A percentile compares a stretch with the other conserved stretches of the same genome.
Evolutionary conservation across 805 yeast genomes (phyloP).

Genomic region (Candida pseudofarinosa): DNA sequence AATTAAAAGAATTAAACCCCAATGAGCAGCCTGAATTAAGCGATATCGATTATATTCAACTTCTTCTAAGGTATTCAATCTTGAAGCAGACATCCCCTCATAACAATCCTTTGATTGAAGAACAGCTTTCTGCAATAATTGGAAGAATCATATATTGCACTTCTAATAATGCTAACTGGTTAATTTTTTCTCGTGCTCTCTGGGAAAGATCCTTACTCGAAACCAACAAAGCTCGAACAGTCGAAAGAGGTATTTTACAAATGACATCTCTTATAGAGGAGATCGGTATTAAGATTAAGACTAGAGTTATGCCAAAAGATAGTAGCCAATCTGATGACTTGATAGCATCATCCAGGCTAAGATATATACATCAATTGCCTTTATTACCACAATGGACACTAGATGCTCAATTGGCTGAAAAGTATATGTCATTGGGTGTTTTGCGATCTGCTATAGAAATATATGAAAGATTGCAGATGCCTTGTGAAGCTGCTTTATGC

Average conservation of each 20-base stretch:
- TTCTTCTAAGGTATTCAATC: slow-evolving; percentile 63
- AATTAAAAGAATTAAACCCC: slow-evolving; percentile 60
- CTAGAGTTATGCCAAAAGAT: slow-evolving; percentile 50
- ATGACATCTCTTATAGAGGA: slow-evolving; percentile 91
- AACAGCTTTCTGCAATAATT: slow-evolving; percentile 76
- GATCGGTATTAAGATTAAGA: slow-evolving; percentile 61
- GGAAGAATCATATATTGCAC: slow-evolving; percentile 63
- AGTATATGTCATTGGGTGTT: slow-evolving; percentile 79
- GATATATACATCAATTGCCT: slow-evolving; percentile 70
- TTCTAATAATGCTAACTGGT: slow-evolving; percentile 57
- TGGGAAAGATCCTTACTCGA: slow-evolving; percentile 91
- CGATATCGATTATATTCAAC: slow-evolving; percentile 68
- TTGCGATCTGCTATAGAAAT: slow-evolving; percentile 85
- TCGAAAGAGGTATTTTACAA: slow-evolving; percentile 91
- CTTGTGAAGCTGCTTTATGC: slow-evolving; percentile 85
- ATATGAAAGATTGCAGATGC: slow-evolving; percentile 71
- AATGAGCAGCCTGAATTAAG: slow-evolving; percentile 74
- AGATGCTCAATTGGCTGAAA: slow-evolving; percentile 81
- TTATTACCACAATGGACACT: slow-evolving; percentile 80
- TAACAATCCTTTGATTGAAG: slow-evolving; percentile 66
- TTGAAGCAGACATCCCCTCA: slow-evolving; percentile 69
- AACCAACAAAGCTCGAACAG: slow-evolving; percentile 73
- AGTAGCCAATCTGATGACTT: slow-evolving; percentile 21
- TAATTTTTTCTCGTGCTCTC: slow-evolving; percentile 71
- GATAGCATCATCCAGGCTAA: slow-evolving; percentile 46